A percentile compares a stretch with the other conserved stretches of the same genome.
phyloP scores from a whole-genome alignment of 2,329 filamentous ascomycete species.

The Penicillium sp. region DNA sequence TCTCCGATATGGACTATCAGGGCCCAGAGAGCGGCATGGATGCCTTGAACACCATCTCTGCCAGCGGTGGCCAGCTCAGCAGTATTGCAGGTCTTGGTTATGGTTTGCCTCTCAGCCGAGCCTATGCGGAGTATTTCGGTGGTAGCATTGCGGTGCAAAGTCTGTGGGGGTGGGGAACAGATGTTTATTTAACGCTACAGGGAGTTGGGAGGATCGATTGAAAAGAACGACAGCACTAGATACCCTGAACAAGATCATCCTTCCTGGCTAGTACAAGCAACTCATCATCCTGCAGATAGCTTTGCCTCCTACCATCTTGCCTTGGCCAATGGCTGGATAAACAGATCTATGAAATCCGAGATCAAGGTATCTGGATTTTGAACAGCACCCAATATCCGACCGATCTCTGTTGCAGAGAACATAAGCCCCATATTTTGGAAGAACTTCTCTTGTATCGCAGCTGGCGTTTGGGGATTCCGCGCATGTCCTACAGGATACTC shows the following conservation, averaged over 20 bases:
- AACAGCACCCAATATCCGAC: slow-evolving; percentile 11
- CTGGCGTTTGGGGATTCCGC: slow-evolving; percentile 13
- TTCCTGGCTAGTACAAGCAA: neutral
- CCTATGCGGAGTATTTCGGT: slow-evolving; percentile 97
- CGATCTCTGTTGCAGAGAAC: slow-evolving; percentile 17
- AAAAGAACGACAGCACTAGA: slow-evolving; percentile 11
- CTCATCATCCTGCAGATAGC: neutral
- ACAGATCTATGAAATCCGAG: slow-evolving; percentile 18
- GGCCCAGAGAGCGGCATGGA: slow-evolving; percentile 56
- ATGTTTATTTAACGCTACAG: slow-evolving; percentile 63
- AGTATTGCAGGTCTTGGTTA: slow-evolving; percentile 93
- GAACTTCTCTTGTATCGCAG: slow-evolving; percentile 17
- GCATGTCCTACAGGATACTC: slow-evolving; percentile 34
- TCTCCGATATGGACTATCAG: slow-evolving; percentile 64
- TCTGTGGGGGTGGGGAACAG: slow-evolving; percentile 84
- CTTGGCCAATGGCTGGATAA: slow-evolving; percentile 5
- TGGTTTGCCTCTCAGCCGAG: slow-evolving; percentile 81
- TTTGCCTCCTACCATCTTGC: slow-evolving; percentile 9
- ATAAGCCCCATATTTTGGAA: slow-evolving; percentile 17
- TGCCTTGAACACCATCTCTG: slow-evolving; percentile 72
- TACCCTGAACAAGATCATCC: slow-evolving; percentile 1
- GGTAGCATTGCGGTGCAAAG: slow-evolving; percentile 95
- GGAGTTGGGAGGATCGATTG: slow-evolving; percentile 55
- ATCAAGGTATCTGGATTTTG: slow-evolving; percentile 11
- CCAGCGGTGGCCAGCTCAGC: slow-evolving; percentile 67